phyloP scores from a whole-genome alignment of 306 rosid genomes.

The Psophocarpus tetragonolobus region DNA sequence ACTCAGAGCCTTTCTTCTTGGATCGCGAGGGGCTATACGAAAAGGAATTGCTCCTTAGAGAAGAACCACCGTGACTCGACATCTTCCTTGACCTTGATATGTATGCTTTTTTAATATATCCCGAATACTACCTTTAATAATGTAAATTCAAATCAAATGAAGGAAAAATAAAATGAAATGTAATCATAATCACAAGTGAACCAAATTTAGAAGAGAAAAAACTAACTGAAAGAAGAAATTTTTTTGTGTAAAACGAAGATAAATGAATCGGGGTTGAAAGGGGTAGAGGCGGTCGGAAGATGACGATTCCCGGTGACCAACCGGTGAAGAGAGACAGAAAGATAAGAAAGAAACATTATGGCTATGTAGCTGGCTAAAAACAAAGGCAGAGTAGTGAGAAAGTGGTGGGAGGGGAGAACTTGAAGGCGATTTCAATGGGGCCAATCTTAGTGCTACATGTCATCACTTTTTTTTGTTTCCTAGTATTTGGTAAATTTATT shows the following conservation, averaged over 20 bases:
- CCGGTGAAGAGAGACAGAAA: conserved; percentile 43
- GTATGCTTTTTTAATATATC: too few species aligned
- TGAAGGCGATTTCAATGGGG: conserved; percentile 29
- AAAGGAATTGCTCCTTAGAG: conserved; percentile 55
- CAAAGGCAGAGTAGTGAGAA: conserved; percentile 21
- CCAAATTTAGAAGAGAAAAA: not conserved
- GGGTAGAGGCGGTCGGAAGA: conserved; percentile 44
- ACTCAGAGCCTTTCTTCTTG: conserved; percentile 59
- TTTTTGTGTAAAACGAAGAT: not conserved
- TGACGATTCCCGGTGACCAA: conserved; percentile 54
- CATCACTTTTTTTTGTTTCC: not conserved
- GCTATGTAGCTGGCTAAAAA: not conserved
- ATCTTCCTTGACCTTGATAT: conserved; percentile 37
- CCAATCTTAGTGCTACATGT: conserved; percentile 41
- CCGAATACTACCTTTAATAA: not conserved
- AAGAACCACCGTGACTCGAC: conserved; percentile 61
- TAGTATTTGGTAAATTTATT: not conserved
- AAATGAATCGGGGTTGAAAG: not conserved
- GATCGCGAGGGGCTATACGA: conserved; percentile 35
- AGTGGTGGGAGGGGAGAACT: conserved; percentile 38
- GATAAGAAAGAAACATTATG: conserved; percentile 18
- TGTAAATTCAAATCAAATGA: not conserved
- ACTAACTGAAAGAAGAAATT: conserved; percentile 28
- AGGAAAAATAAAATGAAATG: not conserved
- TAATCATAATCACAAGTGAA: not conserved